Percentiles rank a stretch among this genome's conserved stretches.
These are phyloP conservation scores for Pezicula neosporulosa DNA, from an alignment of 2,329 filamentous ascomycete species.

Conservation along the genomic window DNA sequence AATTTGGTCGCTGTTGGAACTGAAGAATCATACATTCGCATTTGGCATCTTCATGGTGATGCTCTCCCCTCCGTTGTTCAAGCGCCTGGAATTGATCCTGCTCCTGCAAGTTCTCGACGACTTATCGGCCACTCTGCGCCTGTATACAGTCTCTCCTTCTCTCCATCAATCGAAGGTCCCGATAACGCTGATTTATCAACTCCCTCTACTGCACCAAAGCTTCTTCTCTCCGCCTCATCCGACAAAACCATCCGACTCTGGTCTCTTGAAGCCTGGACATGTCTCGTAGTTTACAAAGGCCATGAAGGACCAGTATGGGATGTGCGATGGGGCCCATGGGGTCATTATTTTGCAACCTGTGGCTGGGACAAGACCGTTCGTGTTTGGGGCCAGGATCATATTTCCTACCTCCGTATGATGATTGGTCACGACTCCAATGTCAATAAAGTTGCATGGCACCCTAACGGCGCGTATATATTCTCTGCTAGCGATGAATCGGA, in stretches of 20 bases:
- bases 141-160: slow-evolving; percentile 87
- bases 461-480: slow-evolving; percentile 90
- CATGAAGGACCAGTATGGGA: slow-evolving; percentile 90
- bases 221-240: slow-evolving; percentile 81
- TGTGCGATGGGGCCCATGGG: slow-evolving; percentile 84
- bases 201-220: slow-evolving; percentile 58
- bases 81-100: slow-evolving; percentile 57
- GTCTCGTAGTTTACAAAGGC: slow-evolving; percentile 88
- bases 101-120: slow-evolving; percentile 69
- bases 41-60: slow-evolving; percentile 88
- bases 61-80: slow-evolving; percentile 66
- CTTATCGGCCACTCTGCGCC: slow-evolving; percentile 86
- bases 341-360: slow-evolving; percentile 88
- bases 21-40: slow-evolving; percentile 89
- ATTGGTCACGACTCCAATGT: slow-evolving; percentile 91
- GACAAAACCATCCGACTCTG: slow-evolving; percentile 89
- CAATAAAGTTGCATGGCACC: slow-evolving; percentile 90
- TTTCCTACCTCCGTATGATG: slow-evolving; percentile 81
- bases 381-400: slow-evolving; percentile 90
- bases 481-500: slow-evolving; percentile 82
- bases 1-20: slow-evolving; percentile 85
- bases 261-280: slow-evolving; percentile 90
- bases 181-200: slow-evolving; percentile 15
- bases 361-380: slow-evolving; percentile 89
- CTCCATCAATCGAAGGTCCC: slow-evolving; percentile 35